Base-by-base conservation (phyloP, 768 basidiomycete species). In the Psilocybe cubensis region DNA sequence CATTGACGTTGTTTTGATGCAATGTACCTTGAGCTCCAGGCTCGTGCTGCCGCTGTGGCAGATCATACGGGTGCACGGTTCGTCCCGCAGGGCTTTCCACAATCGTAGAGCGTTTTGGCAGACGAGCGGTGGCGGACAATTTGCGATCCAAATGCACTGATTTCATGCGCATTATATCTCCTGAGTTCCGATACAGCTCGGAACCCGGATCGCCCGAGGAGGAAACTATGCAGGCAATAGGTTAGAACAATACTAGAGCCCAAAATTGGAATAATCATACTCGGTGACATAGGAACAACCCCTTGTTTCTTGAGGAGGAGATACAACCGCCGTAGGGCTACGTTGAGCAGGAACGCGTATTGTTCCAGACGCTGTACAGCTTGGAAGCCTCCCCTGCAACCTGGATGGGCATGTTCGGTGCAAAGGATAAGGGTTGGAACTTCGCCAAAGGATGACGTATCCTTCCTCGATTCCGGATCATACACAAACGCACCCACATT, bases 311-410 rank as follows among this genome's bases (percentile, higher is more conserved):
- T 92, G 66, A 93, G 75, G 33, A 92, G 81, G 27, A 92, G 82
- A 73, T 95, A 98, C 52, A 99, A 78, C 66, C 96, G 83, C 63
- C 96, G 81, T 54, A 99, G 79, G 18, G 96, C 97, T 21, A 98
- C 97, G 68, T 98, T 98, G 51, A 99, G 78, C 55, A 99, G 75
- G 79, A 96, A 99, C 2, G 97, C 93, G 71, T 97, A 99, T 70
- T 99, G 97, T 77, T 99, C 97, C 61, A 99, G 75, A 55, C 96
- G 81, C 58, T 96, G 94, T 14, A 97, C 97, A 17, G 92, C 82
- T 68, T 92, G 91, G 74, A 98, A 98, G 10, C 96, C 94, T 21
- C 74, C 68, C 54, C 84, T 78, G 66, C 89, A 92, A 14, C 81
- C 83, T 24, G 74, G 65, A 67, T 88, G 86, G 7, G 82, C 86